Base-by-base conservation (phyloP, 2,329 filamentous ascomycete genomes). In the Leptographium galeiforme region DNA sequence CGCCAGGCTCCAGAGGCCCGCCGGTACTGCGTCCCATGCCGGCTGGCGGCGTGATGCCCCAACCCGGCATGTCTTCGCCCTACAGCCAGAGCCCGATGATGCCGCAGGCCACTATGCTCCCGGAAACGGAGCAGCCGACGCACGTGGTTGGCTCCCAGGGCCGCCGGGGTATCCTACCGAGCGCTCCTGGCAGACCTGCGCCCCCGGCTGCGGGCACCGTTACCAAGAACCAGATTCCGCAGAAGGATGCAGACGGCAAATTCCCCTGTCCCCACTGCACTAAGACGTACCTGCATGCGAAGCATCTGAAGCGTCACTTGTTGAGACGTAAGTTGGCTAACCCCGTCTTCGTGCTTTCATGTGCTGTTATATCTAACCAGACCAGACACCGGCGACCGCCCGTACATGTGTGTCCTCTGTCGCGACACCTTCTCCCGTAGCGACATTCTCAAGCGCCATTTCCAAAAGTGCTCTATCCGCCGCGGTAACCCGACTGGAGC, bases 401-500 rank as follows among this genome's bases (percentile, higher is more conserved):
- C 93, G 54, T 98, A 98, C 74, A 94, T 94, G 82, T 98, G 93
- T 72, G 88, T 95, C 60, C 77, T 98, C 51, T 98, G 93, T 76
- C 89, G 93, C 68, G 93, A 97, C 70, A 97, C 90, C 38, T 98
- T 98, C 71, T 95, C 89, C 49, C 85, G 93, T 68, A 95, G 89
- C 76, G 93, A 98, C 67, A 97, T 98, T 60, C 74, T 98, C 63
- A 98, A 98, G 77, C 88, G 93, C 60, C 93, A 98, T 72, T 98
- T 97, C 72, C 90, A 96, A 70, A 98, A 98, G 75, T 98, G 93
- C 73, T 96, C 93, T 41, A 89, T 96, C 60, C 84, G 93, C 63
- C 85, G 93, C 66, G 93, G 93, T 55, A 97, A 97, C 71, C 91
- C 93, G 53, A 95, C 89, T 16, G 90, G 90, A 62, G 89, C 89